phyloP scores from a whole-genome alignment of 2,329 filamentous ascomycete species.

The Penicillium sp. region DNA sequence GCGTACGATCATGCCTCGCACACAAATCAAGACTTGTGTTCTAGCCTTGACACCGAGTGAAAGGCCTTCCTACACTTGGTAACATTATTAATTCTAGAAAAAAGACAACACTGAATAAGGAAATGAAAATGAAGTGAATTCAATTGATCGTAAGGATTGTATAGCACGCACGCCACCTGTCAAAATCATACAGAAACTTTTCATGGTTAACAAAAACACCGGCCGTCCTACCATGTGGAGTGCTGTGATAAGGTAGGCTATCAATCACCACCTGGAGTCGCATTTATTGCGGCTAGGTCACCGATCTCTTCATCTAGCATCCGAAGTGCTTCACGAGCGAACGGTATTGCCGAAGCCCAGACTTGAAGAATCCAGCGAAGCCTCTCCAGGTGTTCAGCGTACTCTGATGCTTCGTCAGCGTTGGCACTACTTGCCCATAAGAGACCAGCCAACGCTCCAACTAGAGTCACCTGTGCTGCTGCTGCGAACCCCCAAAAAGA shows the following conservation, averaged over 20 bases:
- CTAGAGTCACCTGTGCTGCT: constrained; percentile 48
- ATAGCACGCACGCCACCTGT: too few species aligned
- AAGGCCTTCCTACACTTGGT: too few species aligned
- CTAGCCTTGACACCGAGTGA: too few species aligned
- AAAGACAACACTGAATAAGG: too few species aligned
- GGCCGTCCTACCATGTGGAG: neutral
- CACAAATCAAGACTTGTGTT: too few species aligned
- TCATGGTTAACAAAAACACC: too few species aligned
- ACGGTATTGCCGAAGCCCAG: constrained; percentile 15
- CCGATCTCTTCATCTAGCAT: constrained; percentile 19
- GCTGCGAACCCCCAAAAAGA: constrained; percentile 55
- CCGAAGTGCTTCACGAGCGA: constrained; percentile 16
- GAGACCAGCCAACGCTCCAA: constrained; percentile 48
- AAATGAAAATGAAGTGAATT: too few species aligned
- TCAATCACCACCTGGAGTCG: neutral
- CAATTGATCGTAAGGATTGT: too few species aligned
- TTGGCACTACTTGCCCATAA: constrained; percentile 41
- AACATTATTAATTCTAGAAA: too few species aligned
- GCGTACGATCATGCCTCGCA: too few species aligned
- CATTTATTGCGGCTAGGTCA: constrained; percentile 8
- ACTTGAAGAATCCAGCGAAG: constrained; percentile 49
- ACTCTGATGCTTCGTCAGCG: constrained; percentile 41
- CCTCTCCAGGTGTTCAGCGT: constrained; percentile 44
- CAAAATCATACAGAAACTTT: too few species aligned
- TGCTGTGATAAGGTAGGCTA: neutral